Evolutionary conservation across 1,139 yeast species (phyloP).

Genomic region (Arxiozyma bovina): DNA sequence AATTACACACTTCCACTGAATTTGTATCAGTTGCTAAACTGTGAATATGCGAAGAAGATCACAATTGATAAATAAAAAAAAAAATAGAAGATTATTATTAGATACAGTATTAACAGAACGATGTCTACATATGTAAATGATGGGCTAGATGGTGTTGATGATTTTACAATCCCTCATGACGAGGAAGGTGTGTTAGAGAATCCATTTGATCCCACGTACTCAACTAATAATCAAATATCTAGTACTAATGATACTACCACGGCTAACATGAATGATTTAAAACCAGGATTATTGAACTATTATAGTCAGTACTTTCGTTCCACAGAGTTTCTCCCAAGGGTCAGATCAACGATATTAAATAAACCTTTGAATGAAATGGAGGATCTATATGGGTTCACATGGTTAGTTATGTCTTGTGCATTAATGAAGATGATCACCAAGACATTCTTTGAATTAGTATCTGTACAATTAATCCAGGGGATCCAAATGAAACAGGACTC

Average conservation of each 20-base stretch:
- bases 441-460: conserved; percentile 16
- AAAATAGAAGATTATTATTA: background rate
- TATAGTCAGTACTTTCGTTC: conserved; percentile 21
- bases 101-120: background rate
- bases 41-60: background rate
- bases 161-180: conserved; percentile 9
- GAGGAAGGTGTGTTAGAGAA: conserved; percentile 18
- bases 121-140: conserved; percentile 7
- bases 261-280: background rate
- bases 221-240: background rate
- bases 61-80: too few species aligned
- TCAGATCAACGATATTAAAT: background rate
- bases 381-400: conserved; percentile 27
- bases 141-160: conserved; percentile 19
- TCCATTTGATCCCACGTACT: background rate
- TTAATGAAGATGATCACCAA: conserved; percentile 19
- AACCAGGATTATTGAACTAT: conserved; percentile 20
- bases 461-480: conserved; percentile 16
- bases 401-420: conserved; percentile 25
- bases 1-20: too few species aligned
- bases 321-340: background rate
- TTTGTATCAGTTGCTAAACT: background rate
- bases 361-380: conserved; percentile 6
- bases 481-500: conserved; percentile 3
- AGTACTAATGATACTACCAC: conserved; percentile 1